Base-by-base conservation (phyloP, 2,329 filamentous ascomycete genomes). In the Botrytis byssoidea region DNA sequence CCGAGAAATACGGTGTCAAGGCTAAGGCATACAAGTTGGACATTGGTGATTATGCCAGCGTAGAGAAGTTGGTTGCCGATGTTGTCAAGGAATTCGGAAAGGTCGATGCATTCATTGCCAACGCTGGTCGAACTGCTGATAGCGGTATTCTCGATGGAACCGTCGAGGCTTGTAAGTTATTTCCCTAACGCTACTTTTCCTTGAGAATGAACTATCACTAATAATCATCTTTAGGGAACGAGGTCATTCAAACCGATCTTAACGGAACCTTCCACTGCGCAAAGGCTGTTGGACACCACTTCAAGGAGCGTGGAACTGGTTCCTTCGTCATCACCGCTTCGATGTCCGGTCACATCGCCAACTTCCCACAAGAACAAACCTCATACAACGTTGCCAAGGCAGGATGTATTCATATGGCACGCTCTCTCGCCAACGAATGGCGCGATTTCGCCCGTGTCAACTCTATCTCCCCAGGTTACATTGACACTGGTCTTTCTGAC, bases 91-190 rank as follows among this genome's bases (percentile, higher is more conserved):
- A 95, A 80, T 95, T 94, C 64, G 89, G 89, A 82, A 87, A 90
- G 83, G 87, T 91, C 79, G 89, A 91, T 79, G 87, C 86, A 78
- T 90, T 91, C 83, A 87, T 91, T 77, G 89, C 89, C 83, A 92
- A 92, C 82, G 91, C 92, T 32, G 92, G 92, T 73, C 88, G 89
- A 75, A 93, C 92, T 9, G 91, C 91, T 77, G 87, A 91, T 83
- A 85, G 84, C 72, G 91, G 91, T 74, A 86, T 93, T 80, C 85
- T 93, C 67, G 91, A 93, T 76, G 89, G 89, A 76, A 85, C 87
- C 67, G 87, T 92, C 71, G 85, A 91, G 81, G 88, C 88, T 78
- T 93, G 91, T 73, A 63, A 63, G 71, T 70, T 55, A 20, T 51
- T n/a, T 29, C 37, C 29, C 37, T 1, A 4, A 22, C 18, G 18